Base-by-base conservation (phyloP, 2,329 filamentous ascomycete genomes). In the Penicillium digitatum region DNA sequence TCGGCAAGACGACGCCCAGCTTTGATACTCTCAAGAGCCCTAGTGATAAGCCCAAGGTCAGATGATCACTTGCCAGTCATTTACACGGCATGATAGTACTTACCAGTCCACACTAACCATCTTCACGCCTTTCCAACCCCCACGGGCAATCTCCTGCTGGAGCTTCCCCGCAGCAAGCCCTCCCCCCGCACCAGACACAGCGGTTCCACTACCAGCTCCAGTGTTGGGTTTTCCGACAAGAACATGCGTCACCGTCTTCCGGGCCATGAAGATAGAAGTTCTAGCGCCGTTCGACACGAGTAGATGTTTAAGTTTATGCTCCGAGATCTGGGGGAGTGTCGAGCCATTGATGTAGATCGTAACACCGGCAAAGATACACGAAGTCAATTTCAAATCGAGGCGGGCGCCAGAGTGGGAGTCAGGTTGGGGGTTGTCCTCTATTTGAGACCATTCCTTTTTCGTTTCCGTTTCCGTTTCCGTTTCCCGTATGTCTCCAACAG, bases 331-430 rank as follows among this genome's bases (percentile, higher is more conserved):
- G 1, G 92, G 91, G 56, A 86, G 82, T 2, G 90, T 95, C 62
- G 88, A 92, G 57, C 91, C 91, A 72, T 96, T 96, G 72, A 96
- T 82, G 74, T 93, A 94, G 64, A 96, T 82, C 48, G 83, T 86
- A 22, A 91, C 80, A 16, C 85, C 83, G 42, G 82, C 74, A 69
- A 96, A 92, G 50, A 95, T 81, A n/a, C 52, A 44, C 76, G 65
- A 58, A 67, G 61, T 64, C 69, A 61, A 55, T 44, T 54, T 54
- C 26, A 42, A 11, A 11, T 45, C 18, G 59, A 56, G 52, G 52
- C 43, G 42, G 27, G 22, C 20, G 3, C 12, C 24, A 34, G 34
- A 38, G 6, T 12, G 12, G 9, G 53, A 39, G 5, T 43, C 34
- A 0, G 31, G 7, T 14, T 40, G 24, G 11, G 27, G 20, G 0